Conservation (phyloP, 208 protist genomes). For the Baffinella frigidus region DNA sequence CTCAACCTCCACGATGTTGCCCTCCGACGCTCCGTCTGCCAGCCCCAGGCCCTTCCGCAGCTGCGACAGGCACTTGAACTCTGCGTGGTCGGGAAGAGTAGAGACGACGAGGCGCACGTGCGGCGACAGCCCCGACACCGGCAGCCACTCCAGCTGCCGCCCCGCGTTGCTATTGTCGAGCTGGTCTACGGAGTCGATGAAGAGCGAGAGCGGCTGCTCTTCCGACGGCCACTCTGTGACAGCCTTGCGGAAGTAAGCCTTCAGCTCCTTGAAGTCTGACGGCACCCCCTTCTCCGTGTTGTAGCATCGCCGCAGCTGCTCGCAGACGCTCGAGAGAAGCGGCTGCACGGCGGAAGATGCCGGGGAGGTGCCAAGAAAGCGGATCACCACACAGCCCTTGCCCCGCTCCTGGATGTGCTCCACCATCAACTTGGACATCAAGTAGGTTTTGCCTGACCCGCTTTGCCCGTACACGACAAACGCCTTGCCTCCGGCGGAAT, state of each 20-base stretch:
- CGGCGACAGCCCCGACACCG: background rate
- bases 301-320: background rate
- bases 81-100: background rate
- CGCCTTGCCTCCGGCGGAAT: no score
- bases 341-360: background rate
- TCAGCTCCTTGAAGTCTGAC: background rate
- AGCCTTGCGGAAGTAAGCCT: background rate
- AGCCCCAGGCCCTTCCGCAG: background rate
- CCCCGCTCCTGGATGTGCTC: background rate
- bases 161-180: background rate
- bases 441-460: background rate
- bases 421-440: background rate
- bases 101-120: conserved; percentile 1
- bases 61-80: background rate
- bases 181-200: conserved; percentile 30
- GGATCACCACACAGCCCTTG: background rate
- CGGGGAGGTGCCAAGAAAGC: conserved; percentile 18
- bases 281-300: background rate
- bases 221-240: background rate
- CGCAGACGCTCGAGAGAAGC: conserved; percentile 6
- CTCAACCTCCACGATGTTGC: background rate
- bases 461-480: background rate
- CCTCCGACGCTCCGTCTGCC: background rate
- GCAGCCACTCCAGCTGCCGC: conserved; percentile 21
- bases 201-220: background rate